Evolutionary conservation across 2,329 filamentous ascomycete genomes (phyloP).

Genomic region (Fusarium kyushuense): DNA sequence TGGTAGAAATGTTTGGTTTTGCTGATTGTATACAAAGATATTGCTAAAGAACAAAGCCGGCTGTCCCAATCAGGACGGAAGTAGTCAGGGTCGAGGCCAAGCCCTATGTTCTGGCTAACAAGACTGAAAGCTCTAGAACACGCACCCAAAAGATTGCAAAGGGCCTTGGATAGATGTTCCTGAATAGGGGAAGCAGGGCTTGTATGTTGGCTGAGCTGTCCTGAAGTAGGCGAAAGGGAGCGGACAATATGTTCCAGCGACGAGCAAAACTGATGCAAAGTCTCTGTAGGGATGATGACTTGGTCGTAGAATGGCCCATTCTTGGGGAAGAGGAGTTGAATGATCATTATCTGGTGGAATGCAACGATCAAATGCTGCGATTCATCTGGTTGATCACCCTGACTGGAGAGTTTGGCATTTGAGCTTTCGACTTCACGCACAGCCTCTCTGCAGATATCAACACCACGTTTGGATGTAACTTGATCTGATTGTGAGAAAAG

Average conservation of each 20-base stretch:
- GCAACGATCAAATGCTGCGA: constrained; percentile 48
- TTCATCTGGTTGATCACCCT: constrained; percentile 32
- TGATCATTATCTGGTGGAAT: constrained; percentile 52
- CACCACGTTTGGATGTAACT: constrained; percentile 43
- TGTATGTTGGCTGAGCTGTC: constrained; percentile 42
- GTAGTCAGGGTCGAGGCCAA: constrained; percentile 38
- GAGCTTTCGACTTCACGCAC: constrained; percentile 46
- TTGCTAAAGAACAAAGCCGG: constrained; percentile 44
- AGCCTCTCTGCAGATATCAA: constrained; percentile 47
- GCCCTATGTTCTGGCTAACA: constrained; percentile 37
- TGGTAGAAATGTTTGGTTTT: constrained; percentile 49
- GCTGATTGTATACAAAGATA: constrained; percentile 46
- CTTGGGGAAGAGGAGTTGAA: constrained; percentile 52
- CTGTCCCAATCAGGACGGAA: constrained; percentile 43
- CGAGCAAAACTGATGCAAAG: constrained; percentile 48
- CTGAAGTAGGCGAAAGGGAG: constrained; percentile 38
- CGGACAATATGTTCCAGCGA: constrained; percentile 49
- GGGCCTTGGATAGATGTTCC: constrained; percentile 46
- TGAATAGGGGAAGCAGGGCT: constrained; percentile 37
- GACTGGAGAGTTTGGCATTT: constrained; percentile 17
- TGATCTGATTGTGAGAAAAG: constrained; percentile 40
- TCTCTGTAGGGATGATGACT: constrained; percentile 40
- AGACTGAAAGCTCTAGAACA: constrained; percentile 49
- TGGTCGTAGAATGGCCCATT: constrained; percentile 32
- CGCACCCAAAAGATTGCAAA: constrained; percentile 50